Base-by-base conservation (phyloP, 768 basidiomycete genomes). In the Pisolithus sp. region DNA sequence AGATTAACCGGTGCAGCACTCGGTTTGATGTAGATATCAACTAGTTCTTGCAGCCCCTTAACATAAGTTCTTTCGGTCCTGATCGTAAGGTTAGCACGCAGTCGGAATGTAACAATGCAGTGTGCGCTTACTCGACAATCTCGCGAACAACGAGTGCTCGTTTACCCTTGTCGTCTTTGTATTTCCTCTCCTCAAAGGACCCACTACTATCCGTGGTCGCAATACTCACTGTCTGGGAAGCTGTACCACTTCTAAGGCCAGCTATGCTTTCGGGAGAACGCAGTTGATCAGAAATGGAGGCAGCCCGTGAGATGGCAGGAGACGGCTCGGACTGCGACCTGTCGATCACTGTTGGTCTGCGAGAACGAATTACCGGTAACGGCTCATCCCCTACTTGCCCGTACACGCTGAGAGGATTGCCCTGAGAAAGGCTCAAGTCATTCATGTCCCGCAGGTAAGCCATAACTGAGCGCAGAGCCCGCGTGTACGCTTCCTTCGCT, bases 1-100 rank as follows among this genome's bases (percentile, higher is more conserved):
- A 85, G 68, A 57, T 83, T 86, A 50, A 87, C 82, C 3, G 85
- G 76, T 23, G 79, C 79, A 9, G 81, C 75, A 5, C 87, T 85
- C 41, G 93, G 93, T 63, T 83, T 86, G 70, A 98, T 89, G 64
- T 98, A 99, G 47, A 99, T 95, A 53, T 92, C 89, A 46, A 94
- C 84, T 8, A 99, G 81, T 67, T 96, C 95, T 62, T 90, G 85
- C 30, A 99, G 71, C n/a, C 92, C 89, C 57, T 86, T 86, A 54
- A 95, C 90, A 68, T 99, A 99, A 2, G 93, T 93, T 54, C 88
- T 78, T 69, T 99, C 96, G 41, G 95, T 98, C 60, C 91, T 92
- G 62, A 34, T 57, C 30, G n/a, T 52, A 6, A 20, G 8, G 42
- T 66, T 31, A 66, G 56, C 24, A 17, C 43, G 21, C 13, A 28